Percentiles rank a stretch among this genome's conserved stretches.
These are phyloP conservation scores for Ganoderma multipileum DNA, from an alignment of 1,284 basidiomycete genomes.

Conservation along the genomic window DNA sequence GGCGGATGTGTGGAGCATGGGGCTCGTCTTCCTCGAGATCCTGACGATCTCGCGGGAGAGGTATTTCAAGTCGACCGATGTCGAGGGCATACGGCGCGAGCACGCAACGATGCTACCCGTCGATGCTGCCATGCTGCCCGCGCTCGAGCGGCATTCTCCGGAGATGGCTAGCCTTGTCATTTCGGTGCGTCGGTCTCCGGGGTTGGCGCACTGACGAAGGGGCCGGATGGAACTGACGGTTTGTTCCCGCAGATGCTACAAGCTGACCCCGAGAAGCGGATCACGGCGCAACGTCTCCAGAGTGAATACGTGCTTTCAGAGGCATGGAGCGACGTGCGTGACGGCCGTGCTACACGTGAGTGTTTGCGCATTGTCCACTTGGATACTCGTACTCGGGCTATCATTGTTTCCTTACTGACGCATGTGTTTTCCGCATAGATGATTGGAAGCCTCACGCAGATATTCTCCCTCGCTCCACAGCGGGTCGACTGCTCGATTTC, in stretches of 20 bases:
- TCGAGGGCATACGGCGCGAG: conserved; percentile 4
- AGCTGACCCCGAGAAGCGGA: background rate
- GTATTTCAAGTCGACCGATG: conserved; percentile 8
- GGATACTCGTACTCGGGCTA: background rate
- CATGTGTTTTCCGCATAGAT: background rate
- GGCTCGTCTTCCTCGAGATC: conserved; percentile 33
- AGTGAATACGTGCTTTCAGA: background rate
- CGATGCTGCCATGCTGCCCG: background rate
- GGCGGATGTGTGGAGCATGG: conserved; percentile 36
- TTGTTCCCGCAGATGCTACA: conserved; percentile 27
- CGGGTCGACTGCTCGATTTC: background rate
- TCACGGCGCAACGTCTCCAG: background rate
- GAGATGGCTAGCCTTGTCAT: background rate
- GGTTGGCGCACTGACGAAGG: background rate
- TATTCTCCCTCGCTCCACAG: background rate
- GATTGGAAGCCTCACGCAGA: background rate
- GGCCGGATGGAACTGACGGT: background rate
- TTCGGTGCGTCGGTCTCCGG: background rate
- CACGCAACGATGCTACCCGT: background rate
- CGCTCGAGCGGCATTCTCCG: background rate
- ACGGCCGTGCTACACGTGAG: background rate
- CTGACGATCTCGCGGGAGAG: conserved; percentile 8
- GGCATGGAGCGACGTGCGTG: conserved; percentile 12
- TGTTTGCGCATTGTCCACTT: background rate
- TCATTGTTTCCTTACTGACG: background rate